Conservation (phyloP, 2,329 filamentous ascomycete species). For the Kalmusia sp. region DNA sequence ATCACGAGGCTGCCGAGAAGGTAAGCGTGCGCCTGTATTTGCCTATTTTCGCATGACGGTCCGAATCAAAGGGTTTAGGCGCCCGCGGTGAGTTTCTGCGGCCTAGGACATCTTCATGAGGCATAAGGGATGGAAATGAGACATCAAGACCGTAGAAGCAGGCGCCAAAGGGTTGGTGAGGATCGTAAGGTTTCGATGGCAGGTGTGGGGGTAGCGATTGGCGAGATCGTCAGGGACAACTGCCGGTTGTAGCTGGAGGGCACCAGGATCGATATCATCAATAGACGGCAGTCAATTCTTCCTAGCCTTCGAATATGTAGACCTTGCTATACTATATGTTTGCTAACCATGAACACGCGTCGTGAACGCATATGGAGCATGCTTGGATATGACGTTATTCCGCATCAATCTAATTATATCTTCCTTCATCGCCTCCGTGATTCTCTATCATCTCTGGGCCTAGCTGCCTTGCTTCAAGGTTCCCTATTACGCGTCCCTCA, state of each 20-base stretch:
- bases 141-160: background rate
- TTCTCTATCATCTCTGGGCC: constrained; percentile 16
- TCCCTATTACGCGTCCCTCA: constrained; percentile 51
- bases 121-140: background rate
- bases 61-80: background rate
- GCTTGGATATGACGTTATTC: too few relatives aligned
- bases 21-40: too few relatives aligned
- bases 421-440: constrained; percentile 23
- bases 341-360: too few relatives aligned
- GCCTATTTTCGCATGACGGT: background rate
- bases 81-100: background rate
- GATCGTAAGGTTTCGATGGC: background rate
- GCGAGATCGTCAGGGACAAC: background rate
- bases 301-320: too few relatives aligned
- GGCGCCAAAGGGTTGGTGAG: too few relatives aligned
- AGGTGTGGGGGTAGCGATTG: background rate
- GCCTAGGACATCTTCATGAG: background rate
- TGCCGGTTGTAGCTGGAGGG: too few relatives aligned
- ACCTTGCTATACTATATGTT: too few relatives aligned
- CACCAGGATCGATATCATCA: too few relatives aligned
- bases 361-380: too few relatives aligned
- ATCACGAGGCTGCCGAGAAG: too few relatives aligned
- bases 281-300: too few relatives aligned
- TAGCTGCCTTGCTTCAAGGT: constrained; percentile 14
- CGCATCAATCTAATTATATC: too few relatives aligned